phyloP scores from a whole-genome alignment of 2,329 filamentous ascomycete genomes.

The Arachnopeziza araneosa region DNA sequence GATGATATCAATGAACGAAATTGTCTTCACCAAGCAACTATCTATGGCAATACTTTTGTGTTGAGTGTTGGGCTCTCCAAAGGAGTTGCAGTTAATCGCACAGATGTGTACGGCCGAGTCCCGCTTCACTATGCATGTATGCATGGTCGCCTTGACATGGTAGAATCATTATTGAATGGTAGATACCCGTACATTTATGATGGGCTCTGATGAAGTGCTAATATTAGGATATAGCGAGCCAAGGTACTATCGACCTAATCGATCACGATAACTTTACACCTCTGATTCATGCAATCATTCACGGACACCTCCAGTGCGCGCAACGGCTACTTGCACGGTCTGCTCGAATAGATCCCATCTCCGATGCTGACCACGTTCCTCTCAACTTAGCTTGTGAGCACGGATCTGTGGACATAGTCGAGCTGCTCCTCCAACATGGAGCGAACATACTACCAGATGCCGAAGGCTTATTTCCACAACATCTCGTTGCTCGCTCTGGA shows the following conservation, averaged over 20 bases:
- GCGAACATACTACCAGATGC: constrained; percentile 87
- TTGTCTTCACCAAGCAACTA: constrained; percentile 92
- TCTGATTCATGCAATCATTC: constrained; percentile 89
- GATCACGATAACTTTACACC: constrained; percentile 98
- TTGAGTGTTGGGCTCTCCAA: constrained; percentile 69
- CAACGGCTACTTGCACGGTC: constrained; percentile 69
- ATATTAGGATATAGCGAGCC: constrained; percentile 46
- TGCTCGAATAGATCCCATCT: constrained; percentile 79
- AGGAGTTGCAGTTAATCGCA: constrained; percentile 70
- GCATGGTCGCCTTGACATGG: constrained; percentile 82
- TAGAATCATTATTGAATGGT: constrained; percentile 66
- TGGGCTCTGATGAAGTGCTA: constrained; percentile 3
- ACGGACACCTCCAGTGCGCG: constrained; percentile 76
- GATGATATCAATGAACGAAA: constrained; percentile 98
- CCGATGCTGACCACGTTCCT: constrained; percentile 87
- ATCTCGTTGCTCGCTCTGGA: constrained; percentile 86
- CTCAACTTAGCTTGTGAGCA: constrained; percentile 94
- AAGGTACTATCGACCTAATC: constrained; percentile 74
- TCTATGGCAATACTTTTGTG: constrained; percentile 80
- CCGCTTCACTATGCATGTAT: constrained; percentile 95
- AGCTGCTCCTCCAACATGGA: constrained; percentile 73
- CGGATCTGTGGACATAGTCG: constrained; percentile 77
- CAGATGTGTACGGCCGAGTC: constrained; percentile 90
- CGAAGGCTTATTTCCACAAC: constrained; percentile 94
- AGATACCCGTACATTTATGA: constrained; percentile 18